A percentile compares a stretch with the other conserved stretches of the same genome.
Conservation (phyloP, 805 yeast genomes). For the Candida broadrunensis region DNA sequence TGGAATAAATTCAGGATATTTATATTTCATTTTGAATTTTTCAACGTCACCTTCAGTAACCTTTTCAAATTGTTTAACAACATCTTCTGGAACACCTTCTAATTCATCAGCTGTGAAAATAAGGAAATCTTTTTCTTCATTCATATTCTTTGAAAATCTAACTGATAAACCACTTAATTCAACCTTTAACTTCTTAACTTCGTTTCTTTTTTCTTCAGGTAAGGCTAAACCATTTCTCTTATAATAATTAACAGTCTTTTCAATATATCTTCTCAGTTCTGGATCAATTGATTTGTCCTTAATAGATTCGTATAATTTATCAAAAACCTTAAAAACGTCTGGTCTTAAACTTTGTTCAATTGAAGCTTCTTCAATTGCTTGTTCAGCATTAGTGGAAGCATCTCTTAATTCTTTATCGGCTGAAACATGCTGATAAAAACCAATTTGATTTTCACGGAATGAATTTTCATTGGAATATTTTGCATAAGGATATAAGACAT, state of each 20-base stretch:
- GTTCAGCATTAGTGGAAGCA: conserved; percentile 65
- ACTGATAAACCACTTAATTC: conserved; percentile 56
- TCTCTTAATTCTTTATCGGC: conserved; percentile 63
- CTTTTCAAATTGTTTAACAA: conserved; percentile 54
- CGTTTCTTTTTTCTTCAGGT: conserved; percentile 50
- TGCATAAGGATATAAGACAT: conserved; percentile 52
- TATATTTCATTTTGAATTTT: conserved; percentile 63
- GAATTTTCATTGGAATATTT: conserved; percentile 48
- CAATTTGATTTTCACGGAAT: conserved; percentile 47
- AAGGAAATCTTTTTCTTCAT: conserved; percentile 65
- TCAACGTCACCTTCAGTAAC: conserved; percentile 40
- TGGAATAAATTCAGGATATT: conserved; percentile 78
- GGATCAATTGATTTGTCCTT: conserved; percentile 37
- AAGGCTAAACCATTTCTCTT: conserved; percentile 69
- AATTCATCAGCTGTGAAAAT: conserved; percentile 63
- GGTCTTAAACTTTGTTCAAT: conserved; percentile 65
- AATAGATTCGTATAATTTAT: conserved; percentile 43
- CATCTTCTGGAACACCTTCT: conserved; percentile 69
- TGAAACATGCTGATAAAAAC: conserved; percentile 75
- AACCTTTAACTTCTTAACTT: conserved; percentile 57
- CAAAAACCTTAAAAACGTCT: conserved; percentile 51
- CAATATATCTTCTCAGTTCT: conserved; percentile 56
- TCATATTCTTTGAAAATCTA: conserved; percentile 61
- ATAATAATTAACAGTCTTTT: conserved; percentile 54
- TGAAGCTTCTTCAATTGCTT: conserved; percentile 49